phyloP scores from a whole-genome alignment of 768 basidiomycete species.

The Auricularia sp. region DNA sequence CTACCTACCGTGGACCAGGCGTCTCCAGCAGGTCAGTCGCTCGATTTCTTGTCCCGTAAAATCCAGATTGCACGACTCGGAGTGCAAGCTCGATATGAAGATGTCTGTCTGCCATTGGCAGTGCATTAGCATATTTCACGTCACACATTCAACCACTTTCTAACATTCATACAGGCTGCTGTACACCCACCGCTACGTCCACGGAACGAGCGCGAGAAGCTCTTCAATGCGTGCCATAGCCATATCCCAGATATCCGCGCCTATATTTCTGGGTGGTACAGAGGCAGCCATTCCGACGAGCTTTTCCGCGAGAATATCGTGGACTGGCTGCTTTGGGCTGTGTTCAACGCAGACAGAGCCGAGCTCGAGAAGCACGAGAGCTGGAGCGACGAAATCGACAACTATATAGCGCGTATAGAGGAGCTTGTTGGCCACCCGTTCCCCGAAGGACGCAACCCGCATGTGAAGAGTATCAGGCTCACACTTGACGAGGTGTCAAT shows the following conservation, averaged over 20 bases:
- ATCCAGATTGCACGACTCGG: no score
- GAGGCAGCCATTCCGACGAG: constrained; percentile 16
- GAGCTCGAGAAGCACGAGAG: constrained; percentile 18
- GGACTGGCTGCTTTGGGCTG: constrained; percentile 58
- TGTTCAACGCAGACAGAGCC: constrained; percentile 36
- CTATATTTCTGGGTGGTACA: constrained; percentile 42
- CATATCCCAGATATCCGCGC: constrained; percentile 12
- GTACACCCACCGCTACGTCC: constrained; percentile 27
- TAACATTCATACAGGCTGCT: constrained; percentile 15
- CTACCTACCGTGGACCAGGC: constrained; percentile 35
- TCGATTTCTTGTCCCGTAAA: background rate
- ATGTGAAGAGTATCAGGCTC: constrained; percentile 36
- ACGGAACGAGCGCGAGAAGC: constrained; percentile 31
- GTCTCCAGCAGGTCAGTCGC: constrained; percentile 36
- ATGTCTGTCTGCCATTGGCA: no score
- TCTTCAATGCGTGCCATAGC: constrained; percentile 40
- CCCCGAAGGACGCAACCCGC: constrained; percentile 28
- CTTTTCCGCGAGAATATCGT: constrained; percentile 38
- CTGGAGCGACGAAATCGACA: constrained; percentile 42
- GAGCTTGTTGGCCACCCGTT: constrained; percentile 29
- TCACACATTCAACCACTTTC: background rate
- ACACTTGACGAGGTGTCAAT: constrained; percentile 48
- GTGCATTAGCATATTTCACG: no score
- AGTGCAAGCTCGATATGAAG: no score
- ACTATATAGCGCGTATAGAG: constrained; percentile 35